Base-by-base conservation (phyloP, 2,329 filamentous ascomycete genomes). In the Venturia nashicola region DNA sequence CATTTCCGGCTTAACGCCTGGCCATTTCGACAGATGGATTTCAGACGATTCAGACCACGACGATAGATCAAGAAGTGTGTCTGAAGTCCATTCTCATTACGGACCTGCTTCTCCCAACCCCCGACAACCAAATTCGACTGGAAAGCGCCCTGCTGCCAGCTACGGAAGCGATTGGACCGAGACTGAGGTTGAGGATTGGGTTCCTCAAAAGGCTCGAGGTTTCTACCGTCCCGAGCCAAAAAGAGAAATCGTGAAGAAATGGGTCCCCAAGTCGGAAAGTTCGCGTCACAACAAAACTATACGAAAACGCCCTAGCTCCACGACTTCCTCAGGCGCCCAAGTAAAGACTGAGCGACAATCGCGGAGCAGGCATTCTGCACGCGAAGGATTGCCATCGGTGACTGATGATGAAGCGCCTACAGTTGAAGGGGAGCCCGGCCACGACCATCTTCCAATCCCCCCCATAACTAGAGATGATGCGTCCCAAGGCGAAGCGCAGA, bases 201-300 rank as follows among this genome's bases (percentile, higher is more conserved):
- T 64, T 18, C 36, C 36, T n/a, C 62, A 55, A 60, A 43, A 43
- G 16, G 59, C 39, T 20, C 46, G 62, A 44, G 62, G 62, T 3
- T 64, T 64, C n/a, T 64, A 64, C 42, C 51, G 57, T n/a, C 62
- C 62, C 14, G 51, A 55, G 23, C 62, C 62, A 32, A 59, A 36
- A 55, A 34, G 55, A 39, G 54, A 61, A 40, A 43, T 61, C 8
- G 62, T 64, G 32, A 40, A 42, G 12, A 64, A 61, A 57, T 48
- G 44, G 34, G 61, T 63, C 14, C 43, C 23, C 32, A 63, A 57
- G 36, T 54, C 61, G n/a, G 61, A 63, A n/a, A 57, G 51, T 57
- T 57, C 51, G 9, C 14, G 51, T n/a, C 6, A 57, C 27, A 57
- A 57, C 32, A 57, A 57, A 57, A 57, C 20, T 36, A n/a, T 57